Evolutionary conservation across 495 filamentous ascomycete genomes (phyloP), one percentile per base, ranked within the genome.

Genomic region (Opeltia flavorubescens): DNA sequence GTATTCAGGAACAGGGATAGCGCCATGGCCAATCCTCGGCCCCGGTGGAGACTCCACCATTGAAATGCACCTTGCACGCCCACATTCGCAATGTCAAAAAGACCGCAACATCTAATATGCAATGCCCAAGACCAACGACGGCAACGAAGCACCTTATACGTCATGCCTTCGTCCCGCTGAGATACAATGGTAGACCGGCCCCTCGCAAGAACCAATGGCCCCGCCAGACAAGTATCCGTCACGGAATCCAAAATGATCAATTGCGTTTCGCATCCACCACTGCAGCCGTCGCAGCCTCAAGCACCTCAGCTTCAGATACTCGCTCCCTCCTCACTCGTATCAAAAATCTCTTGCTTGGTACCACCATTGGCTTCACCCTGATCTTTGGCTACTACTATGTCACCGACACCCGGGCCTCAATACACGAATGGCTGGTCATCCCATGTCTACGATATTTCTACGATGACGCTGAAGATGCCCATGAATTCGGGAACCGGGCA

Each of bases 401-500:
- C 28, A 95, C 89, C 47, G 91, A 98, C 65, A 95, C 89, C 11
- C 78, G 91, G 48, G 84, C 91, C 20, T 81, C 80, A 55, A 56
- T 89, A 47, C 91, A 95, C 68, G 74, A 76, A 49, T 94, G 83
- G 63, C 67, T 83, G n/a, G 67, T 85, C 26, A 81, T 86, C 21
- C 87, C 79, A 15, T 61, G 81, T 36, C 66, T 96, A 11, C 75
- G 89, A 11, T 56, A 69, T 44, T 11, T 93, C 26, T 87, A 71
- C 44, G 73, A 81, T 1, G 89, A 95, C 61, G 88, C 88, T 31
- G 91, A 96, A 62, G 85, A 88, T 27, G 91, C 91, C 18, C 91
- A 98, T 59, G 77, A 89, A 52, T 66, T 72, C 43, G 84, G 86
- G 21, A 83, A 83, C 11, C 65, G 71, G 24, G 65, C 70, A 5